These are phyloP conservation scores for Schoenoplectus triqueter DNA, from an alignment of 202 grass and related monocot species.

Conservation along the genomic window DNA sequence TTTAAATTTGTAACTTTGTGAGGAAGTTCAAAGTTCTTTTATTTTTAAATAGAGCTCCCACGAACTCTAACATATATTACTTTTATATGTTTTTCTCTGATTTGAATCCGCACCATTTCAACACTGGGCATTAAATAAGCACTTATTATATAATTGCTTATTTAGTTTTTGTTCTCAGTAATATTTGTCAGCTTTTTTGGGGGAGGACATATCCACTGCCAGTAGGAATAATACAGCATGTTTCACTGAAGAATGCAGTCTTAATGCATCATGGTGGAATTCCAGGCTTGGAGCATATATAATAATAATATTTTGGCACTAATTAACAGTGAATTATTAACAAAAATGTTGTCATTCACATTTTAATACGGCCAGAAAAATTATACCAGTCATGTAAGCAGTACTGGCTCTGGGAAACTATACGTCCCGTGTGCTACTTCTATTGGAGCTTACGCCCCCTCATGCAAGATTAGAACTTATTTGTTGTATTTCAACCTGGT, in stretches of 20 bases:
- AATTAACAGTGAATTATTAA: too few species aligned
- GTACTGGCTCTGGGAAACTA: not conserved
- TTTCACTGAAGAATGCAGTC: not conserved
- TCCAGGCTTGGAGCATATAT: not conserved
- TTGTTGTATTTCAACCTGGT: slow-evolving; percentile 6
- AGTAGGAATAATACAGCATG: not conserved
- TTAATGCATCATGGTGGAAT: not conserved
- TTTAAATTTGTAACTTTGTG: slow-evolving; percentile 58
- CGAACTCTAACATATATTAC: too few species aligned
- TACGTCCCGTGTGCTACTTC: not conserved
- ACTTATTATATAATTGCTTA: slow-evolving; percentile 1
- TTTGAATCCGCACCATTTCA: too few species aligned
- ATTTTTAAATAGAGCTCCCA: too few species aligned
- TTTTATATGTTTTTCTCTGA: too few species aligned
- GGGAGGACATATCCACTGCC: not conserved
- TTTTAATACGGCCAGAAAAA: not conserved
- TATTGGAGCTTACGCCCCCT: not conserved
- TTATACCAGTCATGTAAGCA: not conserved
- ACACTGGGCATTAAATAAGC: slow-evolving; percentile 10
- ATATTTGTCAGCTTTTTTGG: not conserved
- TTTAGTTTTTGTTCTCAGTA: slow-evolving; percentile 14
- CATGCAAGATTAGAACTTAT: slow-evolving; percentile 7
- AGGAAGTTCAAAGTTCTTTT: slow-evolving; percentile 16
- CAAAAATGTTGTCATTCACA: not conserved
- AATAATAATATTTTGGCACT: not conserved